Evolutionary conservation across 2,329 filamentous ascomycete genomes (phyloP), one percentile per base, ranked within the genome.

Genomic region (Colletotrichum lindemuthianum): DNA sequence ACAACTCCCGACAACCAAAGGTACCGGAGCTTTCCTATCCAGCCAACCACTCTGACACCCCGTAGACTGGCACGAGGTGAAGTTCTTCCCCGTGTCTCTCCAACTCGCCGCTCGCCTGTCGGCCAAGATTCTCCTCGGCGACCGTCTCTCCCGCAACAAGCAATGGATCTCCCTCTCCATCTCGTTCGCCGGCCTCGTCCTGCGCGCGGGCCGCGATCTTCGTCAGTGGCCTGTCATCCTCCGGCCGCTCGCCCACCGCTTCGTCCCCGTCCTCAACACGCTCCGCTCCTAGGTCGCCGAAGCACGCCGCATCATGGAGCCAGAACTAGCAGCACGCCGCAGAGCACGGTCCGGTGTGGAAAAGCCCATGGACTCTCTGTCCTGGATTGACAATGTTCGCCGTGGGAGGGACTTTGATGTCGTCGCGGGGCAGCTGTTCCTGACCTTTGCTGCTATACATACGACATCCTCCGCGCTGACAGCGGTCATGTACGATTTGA

Each of bases 351-450:
- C 32, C 10, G 63, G 67, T 39, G 74, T 73, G 2, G 72, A 76
- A 12, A 70, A 74, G 34, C 68, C 67, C 5, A 72, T 76, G 8
- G 78, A 82, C 65, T 73, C 77, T 5, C 73, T 82, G 24, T 78
- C 78, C n/a, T 83, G 80, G 80, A 76, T 81, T 65, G 74, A 79
- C 36, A 51, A 60, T 11, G 66, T 73, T 6, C 71, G 76, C 3
- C 72, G 73, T 79, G 83, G 86, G 33, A 82, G 83, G 60, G 89
- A 78, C 8, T 95, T 93, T 74, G 86, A 93, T 74, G 78, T 84
- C 0, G 80, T 89, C n/a, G 77, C 75, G 8, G 92, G 92, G 36
- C 92, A 97, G 73, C 83, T 92, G 33, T 84, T 98, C 8, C 94
- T 96, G 0, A 86, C 92, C 45, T 91, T 93, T 51, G 78, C 75